Base-by-base conservation (phyloP, 164 flowering plant species). In the Vitis rotundifolia region DNA sequence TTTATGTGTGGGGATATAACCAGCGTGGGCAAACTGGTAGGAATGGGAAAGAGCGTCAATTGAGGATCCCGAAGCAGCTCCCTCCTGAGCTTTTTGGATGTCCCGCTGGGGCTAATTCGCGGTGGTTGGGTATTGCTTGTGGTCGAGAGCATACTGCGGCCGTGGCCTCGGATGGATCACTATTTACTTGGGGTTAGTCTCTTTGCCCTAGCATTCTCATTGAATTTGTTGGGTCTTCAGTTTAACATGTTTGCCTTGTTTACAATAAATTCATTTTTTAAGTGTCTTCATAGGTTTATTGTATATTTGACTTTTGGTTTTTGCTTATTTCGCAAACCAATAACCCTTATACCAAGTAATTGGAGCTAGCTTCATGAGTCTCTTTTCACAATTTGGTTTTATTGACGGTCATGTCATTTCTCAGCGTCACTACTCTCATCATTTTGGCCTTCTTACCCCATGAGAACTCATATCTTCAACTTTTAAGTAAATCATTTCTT, bases 1-100 rank as follows among this genome's bases (percentile, higher is more conserved):
- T 95, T n/a, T 95, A 91, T 72, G 93, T 86, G 15, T 95, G 99
- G 99, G 99, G 99, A 8, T 95, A 95, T 73, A 95, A 93, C 66
- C 91, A 95, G 44, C 72, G 91, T 62, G 99, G 99, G 28, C 99
- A 95, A 75, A 95, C 99, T 8, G 99, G 94, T 49, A 80, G 99
- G 72, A 80, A 82, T 26, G 88, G 88, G 29, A 82, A 85, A 70
- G 89, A 89, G 56, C 72, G 68, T 51, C 91, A 84, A 53, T 71
- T 95, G 80, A 82, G 98, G 83, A 86, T 95, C 49, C 99, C 99
- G 13, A 90, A 82, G 76, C 87, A 79, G 84, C 90, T 93, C 4
- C 83, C 88, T 60, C 89, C 91, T 3, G 91, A 89, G 79, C 88
- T 92, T 15, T 95, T 93, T 77, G 91, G 93, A 50, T 90, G 93